Evolutionary conservation across 2,329 filamentous ascomycete genomes (phyloP), one percentile per base, ranked within the genome.

Genomic region (Tothia fuscella): DNA sequence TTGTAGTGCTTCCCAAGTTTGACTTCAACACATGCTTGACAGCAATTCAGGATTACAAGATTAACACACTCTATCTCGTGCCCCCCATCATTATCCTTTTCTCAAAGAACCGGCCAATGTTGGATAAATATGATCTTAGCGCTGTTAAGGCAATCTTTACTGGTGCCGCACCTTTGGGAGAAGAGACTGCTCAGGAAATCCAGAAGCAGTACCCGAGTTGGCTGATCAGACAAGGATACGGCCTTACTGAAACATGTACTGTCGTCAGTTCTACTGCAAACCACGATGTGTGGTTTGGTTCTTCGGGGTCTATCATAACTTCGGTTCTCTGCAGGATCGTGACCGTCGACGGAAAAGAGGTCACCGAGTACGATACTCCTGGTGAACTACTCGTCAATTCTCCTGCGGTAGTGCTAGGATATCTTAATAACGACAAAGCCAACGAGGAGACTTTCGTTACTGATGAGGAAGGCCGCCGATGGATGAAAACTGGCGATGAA

Each of bases 401-500:
- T 0, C 87, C 86, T 0, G 78, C 79, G 1, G 74, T 93, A 1
- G 78, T 82, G 0, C 61, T 94, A 0, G 88, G 88, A 1, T 95
- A 95, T 51, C 64, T 93, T 41, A 82, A 93, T 62, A 93, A 94
- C 54, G 78, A 82, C 33, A 80, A 82, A 53, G 86, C 88, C 3
- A 93, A 79, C 16, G 68, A 72, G 39, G 85, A 93, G 56, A 91
- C 87, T 0, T 95, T 86, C 53, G 68, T 78, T 2, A 78, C 87
- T 49, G 68, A 70, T n/a, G 56, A 63, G 12, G 77, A 78, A 7
- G 52, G 52, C 63, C 77, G 48, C 46, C 65, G 66, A 1, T 91
- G 85, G 76, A 76, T 93, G 70, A 74, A 74, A 30, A 94, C 88
- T 0, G 88, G 88, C 5, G 88, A 95, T 52, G 84, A 93, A 56